Evolutionary conservation across 768 basidiomycete genomes (phyloP), one percentile per base, ranked within the genome.

Genomic region (Melanogaster broomeanus): DNA sequence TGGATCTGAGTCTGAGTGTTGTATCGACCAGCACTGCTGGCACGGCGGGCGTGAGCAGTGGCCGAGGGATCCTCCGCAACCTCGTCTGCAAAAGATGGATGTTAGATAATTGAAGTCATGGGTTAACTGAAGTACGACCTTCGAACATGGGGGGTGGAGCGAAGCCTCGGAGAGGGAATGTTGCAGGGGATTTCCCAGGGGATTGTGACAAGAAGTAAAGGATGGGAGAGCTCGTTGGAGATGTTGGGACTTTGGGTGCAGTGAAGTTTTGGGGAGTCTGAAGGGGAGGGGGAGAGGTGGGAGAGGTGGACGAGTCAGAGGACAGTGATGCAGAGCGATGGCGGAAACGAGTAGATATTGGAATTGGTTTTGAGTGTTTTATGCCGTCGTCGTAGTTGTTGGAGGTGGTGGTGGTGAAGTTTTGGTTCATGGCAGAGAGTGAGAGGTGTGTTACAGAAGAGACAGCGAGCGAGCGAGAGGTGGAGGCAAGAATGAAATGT

Each of bases 211-310:
- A 65, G 68, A 87, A 85, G 65, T 86, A 84, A 44, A 90, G 69
- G 48, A 90, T 85, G 41, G 89, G 89, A 4, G 88, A 88, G 5
- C 76, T 77, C 7, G 81, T 78, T 6, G 87, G 80, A 4, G 84
- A 82, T 10, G 77, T 62, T 7, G 75, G 71, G 42, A 83, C 61
- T 40, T 74, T 75, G 3, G 79, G 74, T 2, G 73, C 69, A 11
- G 65, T 57, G 2, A 70, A 56, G 10, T 74, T 73, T 41, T 73
- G 63, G 21, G 84, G 85, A 3, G 83, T 83, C 35, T 72, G 72
- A 19, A 79, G 66, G 35, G 81, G 78, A 3, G 77, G 75, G 12
- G 81, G 73, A 2, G 85, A 81, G 50, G 74, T 75, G 39, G 80
- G 70, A 1, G 82, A 81, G 54, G 71, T 74, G 15, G 82, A 81